Percentiles rank a stretch among this genome's conserved stretches.
Conservation (phyloP, 2,329 filamentous ascomycete species). For the Penicillium sp. region DNA sequence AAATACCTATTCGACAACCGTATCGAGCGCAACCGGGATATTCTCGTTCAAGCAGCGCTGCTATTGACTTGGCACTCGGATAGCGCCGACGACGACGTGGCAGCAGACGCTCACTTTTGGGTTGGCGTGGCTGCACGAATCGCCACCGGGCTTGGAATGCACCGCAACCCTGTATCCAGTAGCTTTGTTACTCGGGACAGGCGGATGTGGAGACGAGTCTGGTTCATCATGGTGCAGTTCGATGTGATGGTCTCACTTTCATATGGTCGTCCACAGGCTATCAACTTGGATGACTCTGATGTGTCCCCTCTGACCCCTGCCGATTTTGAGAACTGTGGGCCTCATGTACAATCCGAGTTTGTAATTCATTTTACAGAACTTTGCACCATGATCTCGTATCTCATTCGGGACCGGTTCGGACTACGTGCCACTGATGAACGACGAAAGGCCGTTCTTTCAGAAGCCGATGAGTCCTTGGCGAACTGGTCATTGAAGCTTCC, state of each 20-base stretch:
- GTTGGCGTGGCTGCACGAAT: conserved; percentile 54
- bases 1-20: conserved; percentile 55
- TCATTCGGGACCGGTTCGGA: conserved; percentile 44
- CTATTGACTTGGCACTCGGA: conserved; percentile 58
- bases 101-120: conserved; percentile 55
- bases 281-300: conserved; percentile 54
- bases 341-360: conserved; percentile 45
- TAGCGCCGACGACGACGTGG: conserved; percentile 53
- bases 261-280: conserved; percentile 53
- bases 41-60: conserved; percentile 55
- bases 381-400: conserved; percentile 51
- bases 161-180: conserved; percentile 43
- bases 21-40: conserved; percentile 54
- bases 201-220: conserved; percentile 45
- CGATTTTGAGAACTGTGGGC: conserved; percentile 50
- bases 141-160: conserved; percentile 57
- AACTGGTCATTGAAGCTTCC: conserved; percentile 45
- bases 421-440: conserved; percentile 40
- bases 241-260: conserved; percentile 46
- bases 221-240: conserved; percentile 46
- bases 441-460: conserved; percentile 42
- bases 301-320: conserved; percentile 44
- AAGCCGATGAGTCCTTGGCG: conserved; percentile 43
- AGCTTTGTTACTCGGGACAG: conserved; percentile 43
- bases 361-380: conserved; percentile 51